phyloP scores from a whole-genome alignment of 805 yeast species.

The Jamesozyma hellenica region DNA sequence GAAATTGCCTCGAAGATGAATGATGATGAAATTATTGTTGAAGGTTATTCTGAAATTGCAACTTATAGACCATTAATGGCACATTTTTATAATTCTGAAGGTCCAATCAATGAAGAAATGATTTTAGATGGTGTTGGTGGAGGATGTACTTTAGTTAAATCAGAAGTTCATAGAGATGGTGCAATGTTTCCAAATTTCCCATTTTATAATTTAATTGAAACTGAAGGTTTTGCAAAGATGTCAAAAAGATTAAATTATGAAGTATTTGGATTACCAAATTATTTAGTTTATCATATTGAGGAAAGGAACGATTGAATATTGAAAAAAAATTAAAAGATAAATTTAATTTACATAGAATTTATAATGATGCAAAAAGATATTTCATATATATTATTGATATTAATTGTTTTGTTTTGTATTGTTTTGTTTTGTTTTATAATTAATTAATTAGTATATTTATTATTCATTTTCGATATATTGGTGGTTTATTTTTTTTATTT shows the following conservation, averaged over 20 bases:
- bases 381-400: no score
- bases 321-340: no score
- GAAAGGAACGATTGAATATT: conserved; percentile 37
- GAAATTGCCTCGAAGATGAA: conserved; percentile 59
- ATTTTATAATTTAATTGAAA: conserved; percentile 90
- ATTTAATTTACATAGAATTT: no score
- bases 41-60: conserved; percentile 88
- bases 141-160: conserved; percentile 89
- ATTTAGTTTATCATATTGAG: conserved; percentile 82
- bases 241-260: conserved; percentile 88
- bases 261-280: conserved; percentile 88
- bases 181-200: conserved; percentile 99
- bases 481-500: conserved; percentile 33
- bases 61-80: conserved; percentile 96
- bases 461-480: conserved; percentile 17
- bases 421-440: no score
- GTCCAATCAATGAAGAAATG: conserved; percentile 59
- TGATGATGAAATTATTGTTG: conserved; percentile 88
- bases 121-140: conserved; percentile 96
- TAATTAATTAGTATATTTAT: no score
- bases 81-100: conserved; percentile 59
- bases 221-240: conserved; percentile 98
- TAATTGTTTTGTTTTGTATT: no score
- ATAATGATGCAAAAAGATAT: no score
- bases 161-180: conserved; percentile 97